A percentile compares a stretch with the other conserved stretches of the same genome.
Evolutionary conservation across 257 asterid species (phyloP).

Genomic region (Misopates orontium): DNA sequence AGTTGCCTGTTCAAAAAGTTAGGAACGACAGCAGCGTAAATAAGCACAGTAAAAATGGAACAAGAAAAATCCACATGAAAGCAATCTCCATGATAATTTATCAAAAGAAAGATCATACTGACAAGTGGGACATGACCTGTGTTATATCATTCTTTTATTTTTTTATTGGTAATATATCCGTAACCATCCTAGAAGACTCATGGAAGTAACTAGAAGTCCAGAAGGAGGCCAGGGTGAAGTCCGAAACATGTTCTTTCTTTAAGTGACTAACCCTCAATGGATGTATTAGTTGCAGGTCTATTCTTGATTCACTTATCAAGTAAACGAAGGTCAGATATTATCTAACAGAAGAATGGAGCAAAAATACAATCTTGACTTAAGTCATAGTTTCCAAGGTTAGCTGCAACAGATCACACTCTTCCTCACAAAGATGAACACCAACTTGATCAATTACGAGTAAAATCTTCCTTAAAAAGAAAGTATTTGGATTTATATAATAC

Average conservation of each 20-base stretch:
- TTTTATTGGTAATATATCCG: not conserved
- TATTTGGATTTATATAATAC: no score
- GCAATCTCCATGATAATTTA: no score
- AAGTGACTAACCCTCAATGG: not conserved
- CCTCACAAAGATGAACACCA: no score
- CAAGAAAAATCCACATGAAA: not conserved
- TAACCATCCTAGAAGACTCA: not conserved
- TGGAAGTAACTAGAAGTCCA: not conserved
- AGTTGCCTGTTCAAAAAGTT: constrained; percentile 54
- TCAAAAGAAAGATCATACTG: not conserved
- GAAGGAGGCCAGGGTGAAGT: no score
- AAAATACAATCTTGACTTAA: no score
- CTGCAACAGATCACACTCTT: not conserved
- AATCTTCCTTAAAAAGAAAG: no score
- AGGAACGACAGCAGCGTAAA: constrained; percentile 23
- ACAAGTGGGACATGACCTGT: constrained; percentile 1
- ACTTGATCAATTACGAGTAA: no score
- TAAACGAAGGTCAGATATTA: no score
- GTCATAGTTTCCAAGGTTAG: not conserved
- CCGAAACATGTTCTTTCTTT: not conserved
- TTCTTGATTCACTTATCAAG: not conserved
- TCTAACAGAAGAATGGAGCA: no score
- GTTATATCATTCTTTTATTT: not conserved
- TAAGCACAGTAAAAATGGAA: not conserved
- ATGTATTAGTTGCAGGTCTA: not conserved